These are phyloP conservation scores for Jamesozyma jinghongensis DNA, from an alignment of 805 yeast genomes.

Conservation along the genomic window DNA sequence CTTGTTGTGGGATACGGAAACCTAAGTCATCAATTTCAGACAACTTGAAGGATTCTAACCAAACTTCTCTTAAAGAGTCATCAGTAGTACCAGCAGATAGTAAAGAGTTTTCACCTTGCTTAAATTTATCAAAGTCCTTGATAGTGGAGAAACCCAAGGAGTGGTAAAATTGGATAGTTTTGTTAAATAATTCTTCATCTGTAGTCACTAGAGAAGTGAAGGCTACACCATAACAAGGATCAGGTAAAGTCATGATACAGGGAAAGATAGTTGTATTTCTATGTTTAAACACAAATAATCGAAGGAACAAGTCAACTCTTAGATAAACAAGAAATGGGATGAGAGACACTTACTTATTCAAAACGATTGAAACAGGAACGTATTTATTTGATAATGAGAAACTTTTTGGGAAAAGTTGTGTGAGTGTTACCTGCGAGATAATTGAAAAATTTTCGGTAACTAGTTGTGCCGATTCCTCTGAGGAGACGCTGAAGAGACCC, in stretches of 20 bases:
- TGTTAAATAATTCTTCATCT: conserved; percentile 37
- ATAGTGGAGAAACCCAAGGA: conserved; percentile 52
- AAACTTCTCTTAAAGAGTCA: conserved; percentile 59
- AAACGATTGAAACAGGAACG: too few species aligned
- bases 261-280: neutral
- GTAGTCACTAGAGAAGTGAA: conserved; percentile 55
- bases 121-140: conserved; percentile 50
- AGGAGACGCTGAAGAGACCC: too few species aligned
- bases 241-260: conserved; percentile 16
- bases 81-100: conserved; percentile 47
- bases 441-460: too few species aligned
- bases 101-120: conserved; percentile 23
- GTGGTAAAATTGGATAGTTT: conserved; percentile 48
- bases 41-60: conserved; percentile 64
- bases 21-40: conserved; percentile 52
- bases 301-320: too few species aligned
- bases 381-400: too few species aligned
- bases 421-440: too few species aligned
- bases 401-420: too few species aligned
- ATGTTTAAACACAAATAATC: neutral
- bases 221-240: conserved; percentile 37
- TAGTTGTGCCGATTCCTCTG: too few species aligned
- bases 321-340: too few species aligned
- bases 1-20: conserved; percentile 46
- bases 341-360: too few species aligned